phyloP scores from a whole-genome alignment of 1,284 basidiomycete genomes.

The Cystobasidium sp. region DNA sequence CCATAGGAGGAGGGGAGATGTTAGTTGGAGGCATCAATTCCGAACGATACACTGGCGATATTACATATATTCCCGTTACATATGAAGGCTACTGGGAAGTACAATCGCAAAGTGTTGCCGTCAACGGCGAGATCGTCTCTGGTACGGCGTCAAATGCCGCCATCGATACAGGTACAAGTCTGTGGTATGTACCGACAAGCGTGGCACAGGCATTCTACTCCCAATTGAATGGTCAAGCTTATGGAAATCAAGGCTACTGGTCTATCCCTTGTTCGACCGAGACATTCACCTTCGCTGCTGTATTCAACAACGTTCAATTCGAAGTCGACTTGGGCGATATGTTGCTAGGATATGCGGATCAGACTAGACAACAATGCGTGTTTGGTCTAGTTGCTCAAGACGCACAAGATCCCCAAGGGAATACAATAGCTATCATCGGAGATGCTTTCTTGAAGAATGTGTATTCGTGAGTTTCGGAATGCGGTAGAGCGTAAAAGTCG shows the following conservation, averaged over 20 bases:
- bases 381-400: slow-evolving; percentile 50
- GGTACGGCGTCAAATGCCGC: slow-evolving; percentile 48
- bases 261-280: slow-evolving; percentile 50
- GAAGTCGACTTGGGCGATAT: slow-evolving; percentile 36
- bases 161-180: slow-evolving; percentile 52
- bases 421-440: slow-evolving; percentile 51
- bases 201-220: slow-evolving; percentile 50
- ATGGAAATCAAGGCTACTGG: slow-evolving; percentile 46
- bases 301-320: slow-evolving; percentile 38
- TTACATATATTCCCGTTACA: slow-evolving; percentile 58
- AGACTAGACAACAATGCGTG: slow-evolving; percentile 45
- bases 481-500: background rate
- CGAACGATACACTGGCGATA: slow-evolving; percentile 57
- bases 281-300: slow-evolving; percentile 37
- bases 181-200: slow-evolving; percentile 50
- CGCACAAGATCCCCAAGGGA: slow-evolving; percentile 49
- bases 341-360: slow-evolving; percentile 41
- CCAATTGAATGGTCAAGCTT: slow-evolving; percentile 46
- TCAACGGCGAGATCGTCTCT: slow-evolving; percentile 47
- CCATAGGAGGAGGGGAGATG: slow-evolving; percentile 62
- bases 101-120: slow-evolving; percentile 47
- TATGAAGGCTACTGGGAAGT: slow-evolving; percentile 56
- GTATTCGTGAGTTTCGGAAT: slow-evolving; percentile 11
- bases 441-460: slow-evolving; percentile 49
- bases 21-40: slow-evolving; percentile 64